Conservation (phyloP, 495 filamentous ascomycete genomes). For the Annulohypoxylon maeteangense region DNA sequence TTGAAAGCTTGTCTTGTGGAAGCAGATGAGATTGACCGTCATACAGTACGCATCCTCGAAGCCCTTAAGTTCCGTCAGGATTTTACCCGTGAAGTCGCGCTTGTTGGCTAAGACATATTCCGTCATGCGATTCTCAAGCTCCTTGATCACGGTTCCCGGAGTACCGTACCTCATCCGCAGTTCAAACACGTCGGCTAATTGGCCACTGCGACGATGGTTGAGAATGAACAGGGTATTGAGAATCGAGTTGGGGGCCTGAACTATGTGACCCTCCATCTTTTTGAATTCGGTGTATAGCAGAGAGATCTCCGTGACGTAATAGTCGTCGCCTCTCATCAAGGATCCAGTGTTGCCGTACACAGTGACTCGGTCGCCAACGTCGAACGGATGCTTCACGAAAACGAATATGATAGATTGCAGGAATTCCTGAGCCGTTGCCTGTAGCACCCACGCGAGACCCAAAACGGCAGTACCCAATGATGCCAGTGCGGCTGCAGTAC, state of each 20-base stretch:
- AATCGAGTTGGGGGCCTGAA: slow-evolving; percentile 94
- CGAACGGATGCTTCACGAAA: slow-evolving; percentile 97
- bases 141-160: slow-evolving; percentile 84
- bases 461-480: slow-evolving; percentile 87
- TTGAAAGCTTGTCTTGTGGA: slow-evolving; percentile 92
- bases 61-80: slow-evolving; percentile 85
- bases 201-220: slow-evolving; percentile 91
- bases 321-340: slow-evolving; percentile 82
- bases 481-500: slow-evolving; percentile 82
- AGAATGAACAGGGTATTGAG: slow-evolving; percentile 94
- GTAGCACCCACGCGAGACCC: slow-evolving; percentile 91
- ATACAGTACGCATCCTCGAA: slow-evolving; percentile 68
- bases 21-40: slow-evolving; percentile 94
- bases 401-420: slow-evolving; percentile 92
- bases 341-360: slow-evolving; percentile 91
- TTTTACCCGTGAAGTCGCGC: slow-evolving; percentile 89
- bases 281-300: slow-evolving; percentile 98
- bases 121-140: slow-evolving; percentile 81
- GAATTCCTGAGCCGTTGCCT: slow-evolving; percentile 93
- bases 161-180: slow-evolving; percentile 91
- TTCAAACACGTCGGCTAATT: slow-evolving; percentile 85
- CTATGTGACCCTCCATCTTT: slow-evolving; percentile 95
- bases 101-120: slow-evolving; percentile 88
- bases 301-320: slow-evolving; percentile 94
- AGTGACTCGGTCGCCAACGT: slow-evolving; percentile 93